Evolutionary conservation across 2,329 filamentous ascomycete genomes (phyloP).

Genomic region (Ophiocordyceps camponoti-leonardi): DNA sequence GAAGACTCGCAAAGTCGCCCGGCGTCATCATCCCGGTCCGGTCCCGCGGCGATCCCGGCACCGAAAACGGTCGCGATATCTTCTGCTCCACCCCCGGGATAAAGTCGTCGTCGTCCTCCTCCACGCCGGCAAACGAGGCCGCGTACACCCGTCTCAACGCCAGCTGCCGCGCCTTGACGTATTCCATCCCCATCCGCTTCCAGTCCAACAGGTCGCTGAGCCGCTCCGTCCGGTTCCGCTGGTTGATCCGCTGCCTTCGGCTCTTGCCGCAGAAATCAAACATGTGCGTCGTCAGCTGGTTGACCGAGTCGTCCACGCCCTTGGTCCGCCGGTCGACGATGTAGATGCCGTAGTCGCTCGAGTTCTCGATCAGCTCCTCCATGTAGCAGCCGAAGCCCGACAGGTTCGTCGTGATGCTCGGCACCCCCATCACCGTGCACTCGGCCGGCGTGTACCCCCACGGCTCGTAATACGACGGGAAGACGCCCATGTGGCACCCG

Average conservation of each 20-base stretch:
- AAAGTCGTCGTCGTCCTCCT: slow-evolving; percentile 73
- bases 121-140: slow-evolving; percentile 61
- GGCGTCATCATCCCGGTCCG: slow-evolving; percentile 97
- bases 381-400: slow-evolving; percentile 98
- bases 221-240: slow-evolving; percentile 89
- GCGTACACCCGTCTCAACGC: slow-evolving; percentile 87
- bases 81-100: slow-evolving; percentile 89
- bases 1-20: slow-evolving; percentile 89
- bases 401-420: slow-evolving; percentile 93
- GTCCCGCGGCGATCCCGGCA: slow-evolving; percentile 82
- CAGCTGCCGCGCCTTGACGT: slow-evolving; percentile 90
- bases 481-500: slow-evolving; percentile 88
- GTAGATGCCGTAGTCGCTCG: slow-evolving; percentile 95
- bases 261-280: slow-evolving; percentile 88
- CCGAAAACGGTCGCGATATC: slow-evolving; percentile 85
- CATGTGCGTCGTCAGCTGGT: slow-evolving; percentile 78
- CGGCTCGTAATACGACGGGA: slow-evolving; percentile 95
- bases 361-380: slow-evolving; percentile 98
- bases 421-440: slow-evolving; percentile 97
- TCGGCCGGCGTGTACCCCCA: slow-evolving; percentile 98
- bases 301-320: slow-evolving; percentile 92
- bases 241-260: slow-evolving; percentile 93
- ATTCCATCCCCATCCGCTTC: slow-evolving; percentile 99
- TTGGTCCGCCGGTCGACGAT: slow-evolving; percentile 93
- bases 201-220: slow-evolving; percentile 91